Percentiles rank a stretch among this genome's conserved stretches.
Evolutionary conservation across 495 filamentous ascomycete genomes (phyloP).

Genomic region (Geopyxis carbonaria): DNA sequence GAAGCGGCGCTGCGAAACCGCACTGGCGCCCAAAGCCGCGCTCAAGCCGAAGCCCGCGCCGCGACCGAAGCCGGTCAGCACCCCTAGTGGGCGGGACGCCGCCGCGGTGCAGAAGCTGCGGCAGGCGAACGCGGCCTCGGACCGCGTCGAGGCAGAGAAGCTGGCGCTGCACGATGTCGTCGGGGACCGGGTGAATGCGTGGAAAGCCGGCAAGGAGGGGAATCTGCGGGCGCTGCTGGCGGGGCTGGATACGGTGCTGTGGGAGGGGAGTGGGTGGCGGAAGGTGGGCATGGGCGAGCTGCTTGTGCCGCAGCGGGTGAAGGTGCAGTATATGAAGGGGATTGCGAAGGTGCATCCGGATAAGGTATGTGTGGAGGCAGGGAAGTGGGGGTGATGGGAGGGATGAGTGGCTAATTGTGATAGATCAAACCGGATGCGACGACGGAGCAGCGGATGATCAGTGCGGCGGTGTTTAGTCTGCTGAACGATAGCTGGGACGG

Average conservation of each 20-base stretch:
- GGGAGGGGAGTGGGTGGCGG: conserved; percentile 88
- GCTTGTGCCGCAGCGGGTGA: conserved; percentile 78
- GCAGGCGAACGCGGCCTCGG: conserved; percentile 64
- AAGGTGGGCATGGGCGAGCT: conserved; percentile 87
- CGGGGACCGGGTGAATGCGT: conserved; percentile 54
- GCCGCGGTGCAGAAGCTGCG: conserved; percentile 56
- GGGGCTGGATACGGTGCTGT: conserved; percentile 79
- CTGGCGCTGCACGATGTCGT: conserved; percentile 74
- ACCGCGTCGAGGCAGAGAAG: conserved; percentile 76
- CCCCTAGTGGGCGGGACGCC: conserved; percentile 20
- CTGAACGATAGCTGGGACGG: conserved; percentile 98
- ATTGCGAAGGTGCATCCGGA: conserved; percentile 97
- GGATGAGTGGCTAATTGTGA: conserved; percentile 10
- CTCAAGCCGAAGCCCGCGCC: conserved; percentile 28
- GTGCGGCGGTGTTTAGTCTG: conserved; percentile 73
- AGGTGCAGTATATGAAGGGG: conserved; percentile 96
- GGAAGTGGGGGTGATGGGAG: neutral
- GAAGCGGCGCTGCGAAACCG: conserved; percentile 79
- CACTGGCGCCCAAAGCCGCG: conserved; percentile 41
- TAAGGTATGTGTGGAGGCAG: conserved; percentile 51
- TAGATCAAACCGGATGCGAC: conserved; percentile 74
- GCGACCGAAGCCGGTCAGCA: conserved; percentile 25
- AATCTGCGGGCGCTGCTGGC: conserved; percentile 76
- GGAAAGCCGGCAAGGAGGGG: conserved; percentile 78
- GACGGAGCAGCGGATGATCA: conserved; percentile 91